Evolutionary conservation across 768 basidiomycete species (phyloP).

Genomic region (Boletus pseudo-olivaceus): DNA sequence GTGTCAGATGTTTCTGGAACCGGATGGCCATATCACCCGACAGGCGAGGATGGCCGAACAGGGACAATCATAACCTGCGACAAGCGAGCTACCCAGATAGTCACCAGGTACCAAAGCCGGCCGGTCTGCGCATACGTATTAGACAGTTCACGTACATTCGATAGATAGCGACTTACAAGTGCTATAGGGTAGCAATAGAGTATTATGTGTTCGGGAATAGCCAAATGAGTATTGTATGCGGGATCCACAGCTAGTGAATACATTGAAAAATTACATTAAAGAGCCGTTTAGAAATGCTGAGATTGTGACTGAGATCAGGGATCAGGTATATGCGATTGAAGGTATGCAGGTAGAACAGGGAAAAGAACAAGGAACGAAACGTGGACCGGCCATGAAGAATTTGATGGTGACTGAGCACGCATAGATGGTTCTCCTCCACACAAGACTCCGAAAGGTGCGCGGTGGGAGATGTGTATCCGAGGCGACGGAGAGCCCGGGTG

Average conservation of each 20-base stretch:
- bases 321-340: constrained; percentile 24
- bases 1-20: not conserved
- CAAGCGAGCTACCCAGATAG: not conserved
- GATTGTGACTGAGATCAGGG: constrained; percentile 15
- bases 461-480: constrained; percentile 5
- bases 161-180: not conserved
- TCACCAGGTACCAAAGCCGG: not conserved
- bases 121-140: not conserved
- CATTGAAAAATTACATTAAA: constrained; percentile 25
- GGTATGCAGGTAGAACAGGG: constrained; percentile 3
- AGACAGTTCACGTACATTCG: no score
- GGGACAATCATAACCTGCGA: not conserved
- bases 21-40: not conserved
- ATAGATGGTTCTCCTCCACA: constrained; percentile 2
- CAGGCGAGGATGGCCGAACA: not conserved
- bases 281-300: constrained; percentile 22
- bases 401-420: constrained; percentile 9
- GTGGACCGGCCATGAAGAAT: constrained; percentile 21
- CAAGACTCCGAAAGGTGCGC: constrained; percentile 4
- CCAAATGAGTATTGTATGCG: constrained; percentile 20
- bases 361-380: not conserved
- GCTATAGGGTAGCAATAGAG: not conserved
- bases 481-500: constrained; percentile 2
- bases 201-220: constrained; percentile 8
- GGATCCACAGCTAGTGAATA: constrained; percentile 21